phyloP scores from a whole-genome alignment of 495 filamentous ascomycete species.

The Hypoxylon subgilvum region DNA sequence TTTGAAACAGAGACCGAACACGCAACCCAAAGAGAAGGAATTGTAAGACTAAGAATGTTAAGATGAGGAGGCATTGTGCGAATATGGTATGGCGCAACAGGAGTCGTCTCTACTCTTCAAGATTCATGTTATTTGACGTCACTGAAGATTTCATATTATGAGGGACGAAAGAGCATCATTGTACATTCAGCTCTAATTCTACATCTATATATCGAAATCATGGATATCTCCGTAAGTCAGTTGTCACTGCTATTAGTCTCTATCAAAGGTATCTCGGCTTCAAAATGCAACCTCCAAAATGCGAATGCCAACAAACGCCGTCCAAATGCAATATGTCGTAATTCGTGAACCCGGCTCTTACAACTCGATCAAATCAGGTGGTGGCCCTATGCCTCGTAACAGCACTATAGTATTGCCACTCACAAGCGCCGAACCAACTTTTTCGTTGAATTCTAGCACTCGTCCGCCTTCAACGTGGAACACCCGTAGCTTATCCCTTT shows the following conservation, averaged over 20 bases:
- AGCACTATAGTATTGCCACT: conserved; percentile 89
- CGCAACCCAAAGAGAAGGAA: conserved; percentile 58
- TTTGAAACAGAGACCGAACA: conserved; percentile 54
- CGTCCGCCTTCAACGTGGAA: conserved; percentile 92
- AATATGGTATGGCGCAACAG: neutral
- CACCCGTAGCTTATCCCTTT: conserved; percentile 78
- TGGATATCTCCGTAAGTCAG: conserved; percentile 13
- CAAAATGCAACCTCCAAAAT: conserved; percentile 3
- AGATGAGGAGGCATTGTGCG: neutral
- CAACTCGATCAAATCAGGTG: conserved; percentile 53
- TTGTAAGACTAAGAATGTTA: conserved; percentile 37
- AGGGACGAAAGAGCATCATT: neutral
- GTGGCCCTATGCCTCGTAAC: conserved; percentile 77
- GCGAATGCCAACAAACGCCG: conserved; percentile 30
- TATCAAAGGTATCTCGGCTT: conserved; percentile 26
- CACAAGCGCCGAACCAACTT: conserved; percentile 70
- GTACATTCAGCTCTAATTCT: conserved; percentile 1
- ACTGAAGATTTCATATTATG: neutral
- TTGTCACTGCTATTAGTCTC: neutral
- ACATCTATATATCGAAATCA: conserved; percentile 14
- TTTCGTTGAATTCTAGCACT: conserved; percentile 84
- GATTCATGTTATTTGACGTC: neutral
- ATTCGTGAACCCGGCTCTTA: conserved; percentile 29
- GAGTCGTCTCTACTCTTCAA: conserved; percentile 14
- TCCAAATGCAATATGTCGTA: conserved; percentile 25